Evolutionary conservation across 768 basidiomycete genomes (phyloP).

Genomic region (Suillus brevipes): DNA sequence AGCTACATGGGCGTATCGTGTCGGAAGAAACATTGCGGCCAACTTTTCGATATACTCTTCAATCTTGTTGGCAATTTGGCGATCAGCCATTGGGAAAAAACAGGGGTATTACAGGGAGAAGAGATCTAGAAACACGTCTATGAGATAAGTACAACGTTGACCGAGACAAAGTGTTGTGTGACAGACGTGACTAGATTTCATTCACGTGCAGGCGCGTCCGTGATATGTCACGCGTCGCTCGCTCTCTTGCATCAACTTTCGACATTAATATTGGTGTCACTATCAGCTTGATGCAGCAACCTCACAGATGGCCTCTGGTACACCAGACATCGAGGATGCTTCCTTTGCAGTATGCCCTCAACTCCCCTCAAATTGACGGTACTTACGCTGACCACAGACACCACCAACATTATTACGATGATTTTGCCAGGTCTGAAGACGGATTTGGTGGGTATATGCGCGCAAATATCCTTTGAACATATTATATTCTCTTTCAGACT

Average conservation of each 20-base stretch:
- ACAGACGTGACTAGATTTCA: constrained; percentile 8
- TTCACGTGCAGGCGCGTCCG: constrained; percentile 28
- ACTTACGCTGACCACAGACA: constrained; percentile 3
- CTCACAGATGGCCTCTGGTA: not conserved
- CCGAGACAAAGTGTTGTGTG: not conserved
- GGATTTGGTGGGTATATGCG: constrained; percentile 31
- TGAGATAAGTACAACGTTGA: constrained; percentile 7
- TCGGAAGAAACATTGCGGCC: constrained; percentile 19
- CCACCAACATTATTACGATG: constrained; percentile 8
- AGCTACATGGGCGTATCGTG: constrained; percentile 19
- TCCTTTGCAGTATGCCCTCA: not conserved
- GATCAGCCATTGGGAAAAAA: constrained; percentile 26
- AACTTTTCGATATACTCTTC: constrained; percentile 83
- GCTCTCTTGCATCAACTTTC: not conserved
- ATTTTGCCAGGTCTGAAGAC: constrained; percentile 11
- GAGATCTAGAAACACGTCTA: constrained; percentile 2
- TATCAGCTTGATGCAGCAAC: not conserved
- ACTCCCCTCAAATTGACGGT: not conserved
- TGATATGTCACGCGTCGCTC: constrained; percentile 25
- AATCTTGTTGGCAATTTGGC: constrained; percentile 49
- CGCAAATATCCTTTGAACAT: not conserved
- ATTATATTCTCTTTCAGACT: constrained; percentile 31
- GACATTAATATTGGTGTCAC: too few relatives aligned
- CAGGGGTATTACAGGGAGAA: constrained; percentile 16
- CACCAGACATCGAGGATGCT: not conserved